A percentile compares a stretch with the other conserved stretches of the same genome.
These are phyloP conservation scores for Carpinus fangiana DNA, from an alignment of 306 rosid species.

Conservation along the genomic window DNA sequence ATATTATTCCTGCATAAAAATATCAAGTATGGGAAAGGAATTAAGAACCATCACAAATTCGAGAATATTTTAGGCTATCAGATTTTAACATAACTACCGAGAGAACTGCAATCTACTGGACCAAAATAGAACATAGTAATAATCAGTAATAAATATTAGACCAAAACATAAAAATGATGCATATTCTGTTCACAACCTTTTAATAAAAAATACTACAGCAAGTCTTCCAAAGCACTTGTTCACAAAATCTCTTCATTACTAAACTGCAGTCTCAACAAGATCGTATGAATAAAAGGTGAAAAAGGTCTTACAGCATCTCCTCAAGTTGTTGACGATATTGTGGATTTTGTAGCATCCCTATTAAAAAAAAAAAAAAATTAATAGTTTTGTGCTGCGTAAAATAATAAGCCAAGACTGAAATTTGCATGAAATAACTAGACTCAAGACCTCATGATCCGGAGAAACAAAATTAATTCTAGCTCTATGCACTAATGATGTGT, in stretches of 20 bases:
- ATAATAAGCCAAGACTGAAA: not conserved
- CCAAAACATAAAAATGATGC: not conserved
- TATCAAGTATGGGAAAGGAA: slow-evolving; percentile 10
- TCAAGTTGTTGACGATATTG: slow-evolving; percentile 94
- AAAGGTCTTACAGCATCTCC: slow-evolving; percentile 84
- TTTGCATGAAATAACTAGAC: not conserved
- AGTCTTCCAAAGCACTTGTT: not conserved
- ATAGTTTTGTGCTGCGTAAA: not conserved
- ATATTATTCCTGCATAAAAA: slow-evolving; percentile 65
- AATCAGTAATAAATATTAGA: not conserved
- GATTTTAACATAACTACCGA: slow-evolving; percentile 4
- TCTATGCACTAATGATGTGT: not conserved
- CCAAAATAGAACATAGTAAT: not conserved
- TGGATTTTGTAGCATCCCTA: slow-evolving; percentile 98
- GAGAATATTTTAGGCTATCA: slow-evolving; percentile 13
- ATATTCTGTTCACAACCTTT: not conserved
- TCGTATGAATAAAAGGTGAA: not conserved
- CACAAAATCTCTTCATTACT: not conserved
- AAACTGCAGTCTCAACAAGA: not conserved
- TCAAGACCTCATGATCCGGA: not conserved
- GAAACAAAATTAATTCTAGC: slow-evolving; percentile 18
- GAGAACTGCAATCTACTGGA: slow-evolving; percentile 21
- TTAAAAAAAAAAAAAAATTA: slow-evolving; percentile 24
- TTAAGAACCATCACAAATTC: slow-evolving; percentile 11
- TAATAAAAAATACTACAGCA: not conserved